Conservation (phyloP, 306 rosid species). For the Alnus rubra region DNA sequence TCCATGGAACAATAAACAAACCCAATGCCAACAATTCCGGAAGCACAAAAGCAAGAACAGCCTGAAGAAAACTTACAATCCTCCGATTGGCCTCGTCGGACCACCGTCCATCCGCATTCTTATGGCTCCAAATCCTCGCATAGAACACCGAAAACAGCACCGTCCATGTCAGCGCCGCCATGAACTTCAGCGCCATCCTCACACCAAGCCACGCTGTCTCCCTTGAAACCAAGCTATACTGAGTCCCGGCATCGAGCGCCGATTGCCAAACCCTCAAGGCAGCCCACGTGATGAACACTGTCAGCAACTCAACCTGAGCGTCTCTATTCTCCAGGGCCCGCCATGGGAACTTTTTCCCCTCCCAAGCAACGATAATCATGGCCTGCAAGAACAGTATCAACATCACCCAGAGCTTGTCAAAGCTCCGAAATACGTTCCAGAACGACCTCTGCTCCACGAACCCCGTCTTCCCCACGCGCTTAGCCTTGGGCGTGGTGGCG, state of each 20-base stretch:
- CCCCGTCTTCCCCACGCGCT: constrained; percentile 89
- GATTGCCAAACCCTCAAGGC: constrained; percentile 76
- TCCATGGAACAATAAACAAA: constrained; percentile 71
- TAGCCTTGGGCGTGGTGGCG: constrained; percentile 51
- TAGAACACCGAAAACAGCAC: constrained; percentile 69
- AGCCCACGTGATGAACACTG: constrained; percentile 84
- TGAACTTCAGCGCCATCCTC: constrained; percentile 73
- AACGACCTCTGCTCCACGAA: constrained; percentile 96
- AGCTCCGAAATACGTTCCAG: constrained; percentile 86
- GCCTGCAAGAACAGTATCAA: constrained; percentile 80
- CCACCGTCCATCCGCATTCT: constrained; percentile 59
- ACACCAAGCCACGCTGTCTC: constrained; percentile 77
- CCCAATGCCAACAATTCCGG: constrained; percentile 74
- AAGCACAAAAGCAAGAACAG: constrained; percentile 54
- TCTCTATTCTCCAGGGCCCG: constrained; percentile 56
- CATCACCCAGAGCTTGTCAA: constrained; percentile 89
- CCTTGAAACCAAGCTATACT: constrained; percentile 82
- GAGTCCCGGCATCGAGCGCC: constrained; percentile 92
- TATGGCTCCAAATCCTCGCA: constrained; percentile 73
- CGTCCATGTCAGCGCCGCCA: constrained; percentile 73
- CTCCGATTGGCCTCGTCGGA: constrained; percentile 59
- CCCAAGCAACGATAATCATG: constrained; percentile 72
- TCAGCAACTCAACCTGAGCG: constrained; percentile 63
- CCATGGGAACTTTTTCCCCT: constrained; percentile 59
- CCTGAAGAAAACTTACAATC: constrained; percentile 60